Conservation (phyloP, 352 stramenopile genomes). For the Peronospora farinosa region DNA sequence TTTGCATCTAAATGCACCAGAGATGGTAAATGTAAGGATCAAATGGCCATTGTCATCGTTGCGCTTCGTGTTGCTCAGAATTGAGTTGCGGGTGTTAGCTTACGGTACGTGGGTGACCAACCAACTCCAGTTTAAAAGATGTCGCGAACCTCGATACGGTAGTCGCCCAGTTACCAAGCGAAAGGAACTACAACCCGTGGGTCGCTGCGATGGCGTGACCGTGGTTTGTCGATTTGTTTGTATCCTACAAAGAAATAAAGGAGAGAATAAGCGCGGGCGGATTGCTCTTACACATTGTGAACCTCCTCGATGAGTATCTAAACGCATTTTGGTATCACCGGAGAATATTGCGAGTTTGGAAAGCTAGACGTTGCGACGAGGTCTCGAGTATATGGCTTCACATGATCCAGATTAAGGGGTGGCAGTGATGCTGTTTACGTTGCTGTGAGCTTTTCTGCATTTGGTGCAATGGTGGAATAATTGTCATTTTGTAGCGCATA, state of each 20-base stretch:
- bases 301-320: no score
- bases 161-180: constrained; percentile 11
- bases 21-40: constrained; percentile 9
- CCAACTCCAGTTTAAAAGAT: constrained; percentile 13
- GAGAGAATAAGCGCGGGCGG: no score
- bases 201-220: constrained; percentile 19
- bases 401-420: no score
- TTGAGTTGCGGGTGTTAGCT: constrained; percentile 17
- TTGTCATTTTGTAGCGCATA: no score
- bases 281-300: no score
- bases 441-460: no score
- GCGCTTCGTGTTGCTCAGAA: constrained; percentile 26
- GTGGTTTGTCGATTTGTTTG: constrained; percentile 19
- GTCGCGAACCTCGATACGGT: constrained; percentile 11
- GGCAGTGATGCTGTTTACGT: no score
- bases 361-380: no score
- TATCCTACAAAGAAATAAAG: constrained; percentile 5
- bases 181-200: constrained; percentile 8
- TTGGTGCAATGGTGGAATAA: no score
- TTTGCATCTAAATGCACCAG: constrained; percentile 13
- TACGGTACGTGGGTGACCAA: constrained; percentile 19
- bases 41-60: constrained; percentile 12
- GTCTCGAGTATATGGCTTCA: no score
- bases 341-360: no score
- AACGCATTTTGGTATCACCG: no score